Conservation (phyloP, 257 asterid species). For the Solanum ahanhuiri region DNA sequence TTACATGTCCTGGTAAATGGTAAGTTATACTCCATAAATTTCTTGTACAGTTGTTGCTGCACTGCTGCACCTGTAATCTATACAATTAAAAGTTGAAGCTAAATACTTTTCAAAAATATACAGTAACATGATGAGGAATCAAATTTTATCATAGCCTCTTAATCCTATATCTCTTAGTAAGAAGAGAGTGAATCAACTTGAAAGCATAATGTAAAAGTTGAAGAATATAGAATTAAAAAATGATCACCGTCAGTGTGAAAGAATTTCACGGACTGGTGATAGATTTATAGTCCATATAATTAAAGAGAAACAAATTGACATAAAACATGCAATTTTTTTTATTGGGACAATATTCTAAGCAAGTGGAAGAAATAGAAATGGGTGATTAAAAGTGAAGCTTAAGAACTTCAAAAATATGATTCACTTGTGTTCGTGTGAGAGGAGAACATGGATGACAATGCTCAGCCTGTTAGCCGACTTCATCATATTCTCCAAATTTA, state of each 20-base stretch:
- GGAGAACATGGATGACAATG: neutral
- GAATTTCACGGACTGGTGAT: neutral
- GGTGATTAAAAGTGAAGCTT: neutral
- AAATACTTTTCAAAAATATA: neutral
- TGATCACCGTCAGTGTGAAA: neutral
- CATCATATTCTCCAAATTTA: neutral
- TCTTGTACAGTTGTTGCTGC: neutral
- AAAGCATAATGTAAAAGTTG: neutral
- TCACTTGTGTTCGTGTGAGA: neutral
- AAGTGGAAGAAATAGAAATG: neutral
- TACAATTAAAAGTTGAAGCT: neutral
- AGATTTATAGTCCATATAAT: neutral
- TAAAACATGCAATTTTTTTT: neutral
- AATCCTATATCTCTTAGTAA: neutral
- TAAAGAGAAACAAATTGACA: neutral
- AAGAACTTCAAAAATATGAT: neutral
- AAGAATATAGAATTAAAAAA: neutral
- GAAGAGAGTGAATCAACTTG: neutral
- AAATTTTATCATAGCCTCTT: neutral
- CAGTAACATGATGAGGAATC: neutral
- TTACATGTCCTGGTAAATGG: neutral
- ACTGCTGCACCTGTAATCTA: neutral
- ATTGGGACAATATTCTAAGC: neutral
- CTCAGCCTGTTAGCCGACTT: neutral
- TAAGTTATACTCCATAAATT: neutral